These are phyloP conservation scores for Davidsoniella eucalypti DNA, from an alignment of 2,329 filamentous ascomycete genomes.

Conservation along the genomic window DNA sequence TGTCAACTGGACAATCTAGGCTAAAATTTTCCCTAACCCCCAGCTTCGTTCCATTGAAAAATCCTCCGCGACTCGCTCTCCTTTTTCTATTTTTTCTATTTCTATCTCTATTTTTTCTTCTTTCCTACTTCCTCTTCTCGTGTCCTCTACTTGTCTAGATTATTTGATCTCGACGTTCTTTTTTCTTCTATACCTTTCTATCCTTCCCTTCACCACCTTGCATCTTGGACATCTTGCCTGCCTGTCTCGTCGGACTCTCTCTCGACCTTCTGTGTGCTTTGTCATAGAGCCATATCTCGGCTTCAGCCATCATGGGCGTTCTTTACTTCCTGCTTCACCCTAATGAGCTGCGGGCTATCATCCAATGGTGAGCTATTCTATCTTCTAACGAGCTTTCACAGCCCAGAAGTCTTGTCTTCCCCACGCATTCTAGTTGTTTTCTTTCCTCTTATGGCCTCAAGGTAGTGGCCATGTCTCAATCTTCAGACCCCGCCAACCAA, in stretches of 20 bases:
- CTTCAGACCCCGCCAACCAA: background rate
- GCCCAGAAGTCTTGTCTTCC: too few species aligned
- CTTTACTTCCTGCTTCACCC: constrained; percentile 64
- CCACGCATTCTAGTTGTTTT: too few species aligned
- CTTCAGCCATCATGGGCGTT: constrained; percentile 35
- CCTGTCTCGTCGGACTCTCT: background rate
- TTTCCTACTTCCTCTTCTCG: background rate
- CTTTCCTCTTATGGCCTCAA: too few species aligned
- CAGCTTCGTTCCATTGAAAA: too few species aligned
- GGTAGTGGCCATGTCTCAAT: too few species aligned
- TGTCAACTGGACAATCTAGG: background rate
- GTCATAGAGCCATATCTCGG: background rate
- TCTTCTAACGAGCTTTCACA: background rate
- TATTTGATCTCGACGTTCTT: background rate
- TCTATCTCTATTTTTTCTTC: background rate
- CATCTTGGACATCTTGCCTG: background rate
- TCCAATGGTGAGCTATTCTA: constrained; percentile 57
- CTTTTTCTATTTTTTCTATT: background rate
- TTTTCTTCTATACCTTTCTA: background rate
- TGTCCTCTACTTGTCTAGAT: background rate
- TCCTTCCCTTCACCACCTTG: background rate
- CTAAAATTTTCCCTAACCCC: too few species aligned
- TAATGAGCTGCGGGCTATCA: constrained; percentile 59
- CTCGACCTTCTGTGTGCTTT: background rate
- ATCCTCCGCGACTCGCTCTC: background rate